A percentile compares a stretch with the other conserved stretches of the same genome.
phyloP scores from a whole-genome alignment of 1,284 basidiomycete species.

The Meripilus lineatus region DNA sequence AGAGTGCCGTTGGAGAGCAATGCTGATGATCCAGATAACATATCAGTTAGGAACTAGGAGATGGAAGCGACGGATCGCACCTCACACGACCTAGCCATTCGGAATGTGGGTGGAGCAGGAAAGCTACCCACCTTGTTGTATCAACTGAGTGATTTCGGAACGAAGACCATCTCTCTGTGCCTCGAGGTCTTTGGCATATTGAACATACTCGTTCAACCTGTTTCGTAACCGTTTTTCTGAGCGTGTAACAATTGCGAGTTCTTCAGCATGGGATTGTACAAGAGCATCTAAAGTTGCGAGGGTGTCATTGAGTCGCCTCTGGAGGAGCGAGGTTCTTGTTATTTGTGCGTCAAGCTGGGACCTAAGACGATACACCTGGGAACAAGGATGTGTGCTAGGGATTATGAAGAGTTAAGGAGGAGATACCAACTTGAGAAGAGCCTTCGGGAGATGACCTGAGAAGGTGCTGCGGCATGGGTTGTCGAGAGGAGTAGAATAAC shows the following conservation, averaged over 20 bases:
- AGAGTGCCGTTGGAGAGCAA: conserved; percentile 46
- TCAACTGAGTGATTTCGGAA: conserved; percentile 47
- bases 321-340: conserved; percentile 41
- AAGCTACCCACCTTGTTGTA: conserved; percentile 58
- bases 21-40: conserved; percentile 41
- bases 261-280: conserved; percentile 33
- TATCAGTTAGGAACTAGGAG: conserved; percentile 10
- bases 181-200: conserved; percentile 34
- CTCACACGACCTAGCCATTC: not conserved
- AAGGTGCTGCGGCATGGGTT: no score
- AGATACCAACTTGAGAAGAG: no score
- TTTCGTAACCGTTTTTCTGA: conserved; percentile 33
- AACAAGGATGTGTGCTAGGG: not conserved
- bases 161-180: conserved; percentile 48
- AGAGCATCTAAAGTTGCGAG: conserved; percentile 49
- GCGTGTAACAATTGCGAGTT: conserved; percentile 34
- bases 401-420: no score
- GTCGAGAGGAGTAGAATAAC: no score
- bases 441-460: no score
- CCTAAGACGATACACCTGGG: conserved; percentile 36
- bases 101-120: not conserved
- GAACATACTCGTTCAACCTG: conserved; percentile 33
- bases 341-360: conserved; percentile 35
- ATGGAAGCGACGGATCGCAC: conserved; percentile 7
- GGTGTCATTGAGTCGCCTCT: conserved; percentile 42